These are phyloP conservation scores for Fusarium compactum DNA, from an alignment of 2,329 filamentous ascomycete species.

Conservation along the genomic window DNA sequence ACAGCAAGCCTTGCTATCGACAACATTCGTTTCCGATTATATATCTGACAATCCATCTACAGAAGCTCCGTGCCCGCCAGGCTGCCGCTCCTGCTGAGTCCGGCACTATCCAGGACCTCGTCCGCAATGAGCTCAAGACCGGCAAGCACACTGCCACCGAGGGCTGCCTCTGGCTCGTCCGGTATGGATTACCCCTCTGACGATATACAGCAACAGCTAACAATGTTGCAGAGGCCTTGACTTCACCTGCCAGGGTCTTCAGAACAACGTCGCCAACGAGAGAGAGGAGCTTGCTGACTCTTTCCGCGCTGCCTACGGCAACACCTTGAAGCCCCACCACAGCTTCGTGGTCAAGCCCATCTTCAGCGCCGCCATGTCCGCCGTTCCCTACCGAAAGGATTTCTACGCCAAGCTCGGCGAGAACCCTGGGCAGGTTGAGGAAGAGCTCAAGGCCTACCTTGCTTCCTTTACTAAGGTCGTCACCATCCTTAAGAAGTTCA, in stretches of 20 bases:
- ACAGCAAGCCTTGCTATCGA: neutral
- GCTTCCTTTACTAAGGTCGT: slow-evolving; percentile 82
- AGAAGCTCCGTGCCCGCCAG: slow-evolving; percentile 92
- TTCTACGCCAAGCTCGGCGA: slow-evolving; percentile 90
- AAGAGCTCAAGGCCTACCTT: slow-evolving; percentile 78
- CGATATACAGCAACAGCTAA: neutral
- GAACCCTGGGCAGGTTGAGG: slow-evolving; percentile 71
- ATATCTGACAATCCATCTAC: slow-evolving; percentile 35
- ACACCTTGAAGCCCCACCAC: slow-evolving; percentile 93
- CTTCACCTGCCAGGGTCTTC: slow-evolving; percentile 89
- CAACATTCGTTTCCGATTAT: neutral
- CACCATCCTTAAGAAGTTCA: slow-evolving; percentile 75
- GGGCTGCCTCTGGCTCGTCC: slow-evolving; percentile 89
- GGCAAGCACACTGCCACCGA: slow-evolving; percentile 92
- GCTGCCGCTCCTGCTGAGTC: slow-evolving; percentile 82
- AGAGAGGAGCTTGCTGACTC: slow-evolving; percentile 83
- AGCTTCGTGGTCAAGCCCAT: slow-evolving; percentile 89
- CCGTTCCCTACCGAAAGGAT: slow-evolving; percentile 91
- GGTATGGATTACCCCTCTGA: slow-evolving; percentile 64
- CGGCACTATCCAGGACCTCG: slow-evolving; percentile 86
- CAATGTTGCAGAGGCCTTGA: slow-evolving; percentile 79
- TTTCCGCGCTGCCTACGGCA: slow-evolving; percentile 86
- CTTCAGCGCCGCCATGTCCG: slow-evolving; percentile 93
- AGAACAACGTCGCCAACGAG: slow-evolving; percentile 77
- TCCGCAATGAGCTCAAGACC: slow-evolving; percentile 86